These are phyloP conservation scores for Kwoniella bestiolae DNA, from an alignment of 768 basidiomycete genomes.

Conservation along the genomic window DNA sequence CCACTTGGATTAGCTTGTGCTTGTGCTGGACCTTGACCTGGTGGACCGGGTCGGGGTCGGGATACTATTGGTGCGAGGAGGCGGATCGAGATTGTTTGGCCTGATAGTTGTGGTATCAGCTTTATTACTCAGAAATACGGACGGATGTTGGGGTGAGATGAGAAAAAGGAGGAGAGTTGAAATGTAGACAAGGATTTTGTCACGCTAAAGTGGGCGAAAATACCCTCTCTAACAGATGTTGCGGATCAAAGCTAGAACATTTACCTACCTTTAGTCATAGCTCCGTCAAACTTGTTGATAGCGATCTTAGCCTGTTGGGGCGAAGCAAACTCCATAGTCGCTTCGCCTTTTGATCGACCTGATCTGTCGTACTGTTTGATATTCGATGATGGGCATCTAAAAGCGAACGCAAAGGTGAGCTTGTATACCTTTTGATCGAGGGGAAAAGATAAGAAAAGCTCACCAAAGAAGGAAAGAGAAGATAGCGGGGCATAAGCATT, in stretches of 20 bases:
- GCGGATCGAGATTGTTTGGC: conserved; percentile 52
- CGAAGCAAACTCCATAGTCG: conserved; percentile 78
- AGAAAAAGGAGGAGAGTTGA: background rate
- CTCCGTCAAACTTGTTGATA: conserved; percentile 81
- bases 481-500: conserved; percentile 35
- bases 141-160: background rate
- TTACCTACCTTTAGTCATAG: conserved; percentile 78
- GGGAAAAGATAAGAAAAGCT: conserved; percentile 17
- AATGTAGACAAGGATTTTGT: too few species aligned
- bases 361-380: conserved; percentile 83
- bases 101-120: conserved; percentile 24
- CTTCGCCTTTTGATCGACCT: conserved; percentile 85
- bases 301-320: conserved; percentile 77
- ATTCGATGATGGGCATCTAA: background rate
- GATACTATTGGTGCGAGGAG: conserved; percentile 38
- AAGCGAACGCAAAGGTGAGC: background rate
- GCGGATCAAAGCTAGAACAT: too few species aligned
- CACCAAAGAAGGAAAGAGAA: conserved; percentile 49
- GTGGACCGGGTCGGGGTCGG: conserved; percentile 22
- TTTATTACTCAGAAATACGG: background rate
- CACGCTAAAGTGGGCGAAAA: too few species aligned
- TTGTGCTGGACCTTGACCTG: conserved; percentile 5
- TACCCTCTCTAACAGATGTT: too few species aligned
- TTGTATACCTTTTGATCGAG: background rate
- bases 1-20: conserved; percentile 21